Percentiles rank a stretch among this genome's conserved stretches.
Conservation (phyloP, 2,329 filamentous ascomycete species). For the Cadophora sp. region DNA sequence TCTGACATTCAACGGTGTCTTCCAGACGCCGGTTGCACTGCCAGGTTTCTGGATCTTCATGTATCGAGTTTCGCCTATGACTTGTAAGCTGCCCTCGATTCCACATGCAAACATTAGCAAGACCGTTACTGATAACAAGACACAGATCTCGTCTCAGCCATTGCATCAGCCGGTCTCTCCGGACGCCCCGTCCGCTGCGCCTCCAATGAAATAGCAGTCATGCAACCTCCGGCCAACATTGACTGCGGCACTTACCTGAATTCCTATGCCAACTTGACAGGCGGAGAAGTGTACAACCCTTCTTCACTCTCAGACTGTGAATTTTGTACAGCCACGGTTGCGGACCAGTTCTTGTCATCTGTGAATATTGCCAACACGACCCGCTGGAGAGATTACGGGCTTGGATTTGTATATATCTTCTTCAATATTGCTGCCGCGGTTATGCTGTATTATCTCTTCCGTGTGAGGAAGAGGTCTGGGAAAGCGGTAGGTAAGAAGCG, state of each 20-base stretch:
- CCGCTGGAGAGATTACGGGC: conserved; percentile 72
- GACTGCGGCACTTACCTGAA: conserved; percentile 67
- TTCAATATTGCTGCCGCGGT: conserved; percentile 62
- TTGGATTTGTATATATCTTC: conserved; percentile 63
- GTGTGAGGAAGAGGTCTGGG: conserved; percentile 43
- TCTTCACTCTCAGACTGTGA: conserved; percentile 50
- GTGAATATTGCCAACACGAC: conserved; percentile 61
- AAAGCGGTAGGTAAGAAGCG: conserved; percentile 21
- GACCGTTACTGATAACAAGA: conserved; percentile 49
- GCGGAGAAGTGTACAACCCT: conserved; percentile 49
- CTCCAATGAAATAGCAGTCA: conserved; percentile 69
- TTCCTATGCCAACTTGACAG: conserved; percentile 54
- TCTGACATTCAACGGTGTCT: conserved; percentile 78
- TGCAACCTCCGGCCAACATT: conserved; percentile 63
- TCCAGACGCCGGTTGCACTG: conserved; percentile 67
- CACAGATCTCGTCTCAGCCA: conserved; percentile 72
- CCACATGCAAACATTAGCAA: not conserved
- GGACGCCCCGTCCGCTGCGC: conserved; percentile 72
- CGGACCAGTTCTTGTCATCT: conserved; percentile 56
- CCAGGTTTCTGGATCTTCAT: conserved; percentile 86
- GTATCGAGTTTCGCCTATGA: conserved; percentile 71
- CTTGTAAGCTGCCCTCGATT: conserved; percentile 40
- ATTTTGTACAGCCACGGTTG: conserved; percentile 59
- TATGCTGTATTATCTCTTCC: conserved; percentile 57
- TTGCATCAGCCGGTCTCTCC: conserved; percentile 74